A percentile compares a stretch with the other conserved stretches of the same genome.
These are phyloP conservation scores for Pseudocercospora fijiensis DNA, from an alignment of 2,329 filamentous ascomycete species.

Conservation along the genomic window DNA sequence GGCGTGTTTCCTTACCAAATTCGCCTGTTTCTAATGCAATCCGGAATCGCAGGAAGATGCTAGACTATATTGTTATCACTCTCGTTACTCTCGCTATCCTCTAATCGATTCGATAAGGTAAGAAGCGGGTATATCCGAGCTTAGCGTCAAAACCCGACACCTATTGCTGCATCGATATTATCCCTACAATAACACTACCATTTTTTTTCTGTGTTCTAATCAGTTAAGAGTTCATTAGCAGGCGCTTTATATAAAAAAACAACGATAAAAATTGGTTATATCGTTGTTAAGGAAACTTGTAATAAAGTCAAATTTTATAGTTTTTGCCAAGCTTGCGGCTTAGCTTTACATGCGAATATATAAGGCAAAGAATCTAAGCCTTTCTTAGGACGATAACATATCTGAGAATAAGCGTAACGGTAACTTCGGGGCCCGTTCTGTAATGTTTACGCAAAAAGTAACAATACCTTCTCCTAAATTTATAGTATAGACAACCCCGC, in stretches of 20 bases:
- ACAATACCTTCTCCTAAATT: background rate
- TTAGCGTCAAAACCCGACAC: background rate
- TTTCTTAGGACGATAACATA: background rate
- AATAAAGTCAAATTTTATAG: background rate
- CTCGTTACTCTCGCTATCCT: background rate
- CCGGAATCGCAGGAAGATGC: background rate
- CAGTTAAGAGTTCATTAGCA: background rate
- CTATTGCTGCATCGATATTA: background rate
- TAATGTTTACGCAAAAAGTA: background rate
- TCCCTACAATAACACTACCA: background rate
- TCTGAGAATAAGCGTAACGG: background rate
- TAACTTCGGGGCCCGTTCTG: background rate
- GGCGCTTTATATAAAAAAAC: background rate
- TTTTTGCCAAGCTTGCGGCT: background rate
- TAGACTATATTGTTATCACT: background rate
- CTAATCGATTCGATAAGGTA: background rate
- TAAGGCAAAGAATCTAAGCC: background rate
- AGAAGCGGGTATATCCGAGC: background rate
- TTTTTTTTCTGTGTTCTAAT: background rate
- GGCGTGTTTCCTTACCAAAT: too few species aligned
- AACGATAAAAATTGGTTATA: background rate
- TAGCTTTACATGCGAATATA: background rate
- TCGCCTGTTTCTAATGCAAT: too few species aligned
- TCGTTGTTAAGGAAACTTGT: background rate
- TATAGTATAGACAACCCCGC: background rate